Percentiles rank a stretch among this genome's conserved stretches.
phyloP scores from a whole-genome alignment of 75 land plant species.

The Picea glauca region DNA sequence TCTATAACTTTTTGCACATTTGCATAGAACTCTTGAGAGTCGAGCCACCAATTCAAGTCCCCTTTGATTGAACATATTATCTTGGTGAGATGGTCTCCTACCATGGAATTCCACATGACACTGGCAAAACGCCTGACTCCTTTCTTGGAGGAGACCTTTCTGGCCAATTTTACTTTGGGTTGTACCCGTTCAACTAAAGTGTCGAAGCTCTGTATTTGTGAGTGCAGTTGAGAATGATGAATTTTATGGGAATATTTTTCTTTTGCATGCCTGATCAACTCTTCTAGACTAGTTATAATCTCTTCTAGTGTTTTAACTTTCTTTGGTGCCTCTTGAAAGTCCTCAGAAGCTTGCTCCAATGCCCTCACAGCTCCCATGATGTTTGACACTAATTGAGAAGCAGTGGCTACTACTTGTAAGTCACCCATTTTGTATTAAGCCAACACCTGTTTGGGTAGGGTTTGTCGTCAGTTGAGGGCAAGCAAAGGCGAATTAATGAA shows the following conservation, averaged over 20 bases:
- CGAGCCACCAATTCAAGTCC: constrained; percentile 41
- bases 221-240: constrained; percentile 22
- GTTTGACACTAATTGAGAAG: constrained; percentile 24
- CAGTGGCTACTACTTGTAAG: constrained; percentile 22
- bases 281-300: constrained; percentile 25
- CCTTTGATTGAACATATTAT: constrained; percentile 17
- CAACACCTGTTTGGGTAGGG: background rate
- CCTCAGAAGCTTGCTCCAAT: constrained; percentile 34
- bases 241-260: constrained; percentile 32
- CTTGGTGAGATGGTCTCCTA: constrained; percentile 23
- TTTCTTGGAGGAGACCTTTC: constrained; percentile 24
- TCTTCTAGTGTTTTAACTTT: constrained; percentile 24
- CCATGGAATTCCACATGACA: constrained; percentile 24
- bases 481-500: background rate
- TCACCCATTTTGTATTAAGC: constrained; percentile 15
- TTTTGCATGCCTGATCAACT: constrained; percentile 11
- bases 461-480: too few species aligned
- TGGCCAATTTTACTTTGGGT: constrained; percentile 30
- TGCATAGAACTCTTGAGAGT: constrained; percentile 15
- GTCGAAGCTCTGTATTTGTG: constrained; percentile 34
- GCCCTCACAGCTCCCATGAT: constrained; percentile 33
- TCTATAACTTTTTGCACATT: constrained; percentile 25
- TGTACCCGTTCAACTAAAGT: constrained; percentile 21
- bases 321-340: constrained; percentile 32
- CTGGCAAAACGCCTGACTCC: constrained; percentile 17